A percentile compares a stretch with the other conserved stretches of the same genome.
Conservation (phyloP, 331 rosid species). For the Erythrophleum ivorense region DNA sequence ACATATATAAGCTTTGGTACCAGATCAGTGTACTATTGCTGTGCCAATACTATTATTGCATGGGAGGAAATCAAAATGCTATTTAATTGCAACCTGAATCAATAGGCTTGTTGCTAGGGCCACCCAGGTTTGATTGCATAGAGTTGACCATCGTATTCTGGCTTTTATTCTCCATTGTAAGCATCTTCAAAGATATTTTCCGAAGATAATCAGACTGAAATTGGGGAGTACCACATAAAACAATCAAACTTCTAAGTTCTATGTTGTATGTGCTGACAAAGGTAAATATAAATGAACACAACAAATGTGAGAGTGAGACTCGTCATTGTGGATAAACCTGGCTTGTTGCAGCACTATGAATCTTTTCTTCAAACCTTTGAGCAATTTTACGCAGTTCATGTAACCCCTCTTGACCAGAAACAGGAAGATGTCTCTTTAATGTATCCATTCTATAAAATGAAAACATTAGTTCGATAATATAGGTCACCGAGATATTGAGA, state of each 20-base stretch:
- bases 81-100: slow-evolving; percentile 58
- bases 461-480: slow-evolving; percentile 17
- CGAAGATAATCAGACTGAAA: slow-evolving; percentile 69
- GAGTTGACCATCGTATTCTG: slow-evolving; percentile 49
- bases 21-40: slow-evolving; percentile 20
- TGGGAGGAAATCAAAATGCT: background rate
- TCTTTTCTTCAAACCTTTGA: slow-evolving; percentile 79
- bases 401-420: slow-evolving; percentile 64
- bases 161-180: slow-evolving; percentile 65
- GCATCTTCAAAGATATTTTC: slow-evolving; percentile 83
- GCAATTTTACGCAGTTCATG: slow-evolving; percentile 63
- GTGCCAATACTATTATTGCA: background rate
- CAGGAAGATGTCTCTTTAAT: slow-evolving; percentile 63
- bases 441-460: slow-evolving; percentile 68
- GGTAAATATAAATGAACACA: slow-evolving; percentile 13
- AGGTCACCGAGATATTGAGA: background rate
- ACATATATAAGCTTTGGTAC: slow-evolving; percentile 16
- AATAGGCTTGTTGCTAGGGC: slow-evolving; percentile 55
- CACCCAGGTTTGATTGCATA: slow-evolving; percentile 54
- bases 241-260: slow-evolving; percentile 35
- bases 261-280: background rate
- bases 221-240: slow-evolving; percentile 8
- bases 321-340: slow-evolving; percentile 55
- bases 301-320: slow-evolving; percentile 5
- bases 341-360: slow-evolving; percentile 60